These are phyloP conservation scores for Lentinus polychrous DNA, from an alignment of 1,284 basidiomycete species.

Conservation along the genomic window DNA sequence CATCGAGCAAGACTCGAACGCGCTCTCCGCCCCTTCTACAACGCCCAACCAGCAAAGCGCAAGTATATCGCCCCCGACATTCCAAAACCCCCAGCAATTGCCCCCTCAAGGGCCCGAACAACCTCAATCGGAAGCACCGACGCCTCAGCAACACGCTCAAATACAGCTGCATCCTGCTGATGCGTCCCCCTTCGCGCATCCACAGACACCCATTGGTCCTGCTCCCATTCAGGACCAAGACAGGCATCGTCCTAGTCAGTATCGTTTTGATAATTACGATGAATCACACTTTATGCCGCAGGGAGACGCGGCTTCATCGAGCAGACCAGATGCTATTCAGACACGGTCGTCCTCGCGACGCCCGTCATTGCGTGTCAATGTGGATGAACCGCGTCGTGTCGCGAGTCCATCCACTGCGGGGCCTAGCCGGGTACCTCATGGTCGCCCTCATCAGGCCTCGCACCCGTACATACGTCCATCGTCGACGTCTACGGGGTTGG, in stretches of 20 bases:
- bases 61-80: conserved; percentile 1
- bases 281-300: conserved; percentile 20
- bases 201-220: conserved; percentile 1
- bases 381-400: conserved; percentile 17
- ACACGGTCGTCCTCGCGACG: conserved; percentile 13
- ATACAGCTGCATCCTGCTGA: not conserved
- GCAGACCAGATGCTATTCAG: conserved; percentile 14
- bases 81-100: not conserved
- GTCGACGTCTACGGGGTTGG: conserved; percentile 12
- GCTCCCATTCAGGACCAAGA: not conserved
- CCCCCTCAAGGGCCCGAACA: conserved; percentile 5
- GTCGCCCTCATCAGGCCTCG: conserved; percentile 15
- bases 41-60: not conserved
- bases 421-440: conserved; percentile 18
- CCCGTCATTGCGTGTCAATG: conserved; percentile 15
- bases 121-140: not conserved
- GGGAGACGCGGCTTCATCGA: conserved; percentile 11
- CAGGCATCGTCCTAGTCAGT: conserved; percentile 11
- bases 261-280: conserved; percentile 25
- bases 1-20: conserved; percentile 2
- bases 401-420: conserved; percentile 13
- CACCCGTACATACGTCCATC: conserved; percentile 24
- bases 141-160: not conserved
- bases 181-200: not conserved
- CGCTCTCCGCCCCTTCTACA: not conserved